Conservation (phyloP, 129 eudicot genomes). For the Lactuca saligna region DNA sequence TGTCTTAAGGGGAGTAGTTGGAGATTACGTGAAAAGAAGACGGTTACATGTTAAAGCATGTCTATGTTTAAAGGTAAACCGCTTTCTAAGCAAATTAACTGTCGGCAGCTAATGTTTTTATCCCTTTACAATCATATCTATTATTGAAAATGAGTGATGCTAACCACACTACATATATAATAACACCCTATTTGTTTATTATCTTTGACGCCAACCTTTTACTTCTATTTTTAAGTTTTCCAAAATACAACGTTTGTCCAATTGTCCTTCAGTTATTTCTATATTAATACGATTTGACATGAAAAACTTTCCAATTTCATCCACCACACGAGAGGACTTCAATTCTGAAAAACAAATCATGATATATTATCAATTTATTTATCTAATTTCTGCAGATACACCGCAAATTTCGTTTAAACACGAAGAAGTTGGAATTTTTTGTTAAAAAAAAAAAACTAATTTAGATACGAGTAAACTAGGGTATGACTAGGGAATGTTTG, state of each 20-base stretch:
- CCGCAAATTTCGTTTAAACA: too few relatives aligned
- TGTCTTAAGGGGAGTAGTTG: conserved; percentile 21
- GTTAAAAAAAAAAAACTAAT: too few relatives aligned
- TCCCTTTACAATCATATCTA: conserved; percentile 32
- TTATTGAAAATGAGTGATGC: conserved; percentile 37
- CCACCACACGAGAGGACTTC: neutral
- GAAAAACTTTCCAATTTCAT: neutral
- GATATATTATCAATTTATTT: neutral
- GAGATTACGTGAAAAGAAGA: conserved; percentile 37
- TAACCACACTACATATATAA: conserved; percentile 23
- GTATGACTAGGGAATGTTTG: too few relatives aligned
- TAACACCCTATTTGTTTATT: neutral
- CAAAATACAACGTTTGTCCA: neutral
- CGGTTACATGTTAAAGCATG: conserved; percentile 44
- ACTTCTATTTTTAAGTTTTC: conserved; percentile 8
- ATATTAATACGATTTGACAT: conserved; percentile 11
- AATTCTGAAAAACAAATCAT: neutral
- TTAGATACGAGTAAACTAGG: too few relatives aligned
- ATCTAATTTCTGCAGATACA: too few relatives aligned
- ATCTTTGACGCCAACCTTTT: conserved; percentile 10
- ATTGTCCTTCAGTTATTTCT: neutral
- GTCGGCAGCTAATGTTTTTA: conserved; percentile 45
- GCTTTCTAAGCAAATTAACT: conserved; percentile 41
- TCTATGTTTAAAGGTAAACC: conserved; percentile 37
- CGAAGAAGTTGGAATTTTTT: too few relatives aligned